Evolutionary conservation across 345 rosid species (phyloP).

Genomic region (Eucalyptus leucophloia): DNA sequence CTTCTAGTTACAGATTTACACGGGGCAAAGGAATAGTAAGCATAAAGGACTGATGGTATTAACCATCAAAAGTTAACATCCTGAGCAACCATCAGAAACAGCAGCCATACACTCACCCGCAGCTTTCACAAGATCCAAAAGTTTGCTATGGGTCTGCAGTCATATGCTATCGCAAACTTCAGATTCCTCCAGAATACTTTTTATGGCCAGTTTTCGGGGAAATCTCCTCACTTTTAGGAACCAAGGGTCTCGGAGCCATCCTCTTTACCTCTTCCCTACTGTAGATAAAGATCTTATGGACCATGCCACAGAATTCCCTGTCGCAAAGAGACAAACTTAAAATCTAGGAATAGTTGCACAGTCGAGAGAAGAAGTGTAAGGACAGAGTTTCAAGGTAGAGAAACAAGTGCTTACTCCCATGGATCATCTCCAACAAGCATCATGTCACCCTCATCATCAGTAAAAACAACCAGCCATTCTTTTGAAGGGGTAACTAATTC

Average conservation of each 20-base stretch:
- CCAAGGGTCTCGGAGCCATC: constrained; percentile 20
- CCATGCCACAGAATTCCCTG: constrained; percentile 56
- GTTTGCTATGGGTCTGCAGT: background rate
- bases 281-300: constrained; percentile 28
- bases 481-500: constrained; percentile 22
- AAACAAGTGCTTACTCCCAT: constrained; percentile 30
- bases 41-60: background rate
- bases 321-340: background rate
- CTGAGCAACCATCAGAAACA: background rate
- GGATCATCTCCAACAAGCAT: constrained; percentile 62
- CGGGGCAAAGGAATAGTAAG: background rate
- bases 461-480: constrained; percentile 39
- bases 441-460: constrained; percentile 46
- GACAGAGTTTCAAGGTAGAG: background rate
- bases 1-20: background rate
- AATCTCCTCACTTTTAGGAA: constrained; percentile 4
- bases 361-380: background rate
- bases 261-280: constrained; percentile 38
- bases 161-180: background rate
- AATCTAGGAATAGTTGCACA: background rate
- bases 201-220: background rate
- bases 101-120: background rate
- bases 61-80: background rate
- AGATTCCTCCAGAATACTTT: background rate
- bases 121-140: background rate